These are phyloP conservation scores for Malassezia brasiliensis DNA, from an alignment of 1,284 basidiomycete genomes.

Conservation along the genomic window DNA sequence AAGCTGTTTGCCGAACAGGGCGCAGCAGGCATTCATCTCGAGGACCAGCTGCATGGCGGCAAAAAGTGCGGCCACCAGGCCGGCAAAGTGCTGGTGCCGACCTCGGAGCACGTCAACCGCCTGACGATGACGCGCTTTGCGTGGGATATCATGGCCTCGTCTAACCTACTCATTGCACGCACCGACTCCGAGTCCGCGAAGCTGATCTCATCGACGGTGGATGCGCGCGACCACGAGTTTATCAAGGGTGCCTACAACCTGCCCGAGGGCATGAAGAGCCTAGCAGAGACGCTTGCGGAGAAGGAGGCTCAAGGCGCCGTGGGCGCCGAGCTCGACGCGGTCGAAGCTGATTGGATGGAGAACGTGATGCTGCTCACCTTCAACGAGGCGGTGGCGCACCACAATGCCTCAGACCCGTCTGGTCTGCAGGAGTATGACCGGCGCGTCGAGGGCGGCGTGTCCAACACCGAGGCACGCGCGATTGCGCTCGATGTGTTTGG, in stretches of 20 bases:
- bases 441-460: conserved; percentile 60
- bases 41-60: conserved; percentile 47
- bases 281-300: conserved; percentile 40
- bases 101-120: conserved; percentile 72
- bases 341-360: conserved; percentile 47
- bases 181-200: conserved; percentile 85
- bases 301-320: conserved; percentile 34
- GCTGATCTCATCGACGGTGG: conserved; percentile 73
- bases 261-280: conserved; percentile 28
- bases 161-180: conserved; percentile 77
- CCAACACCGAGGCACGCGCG: conserved; percentile 63
- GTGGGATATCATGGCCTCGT: conserved; percentile 73
- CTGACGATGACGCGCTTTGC: conserved; percentile 75
- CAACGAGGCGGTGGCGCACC: conserved; percentile 60
- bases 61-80: conserved; percentile 73
- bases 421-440: conserved; percentile 53
- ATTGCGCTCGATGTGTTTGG: conserved; percentile 67
- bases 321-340: conserved; percentile 36
- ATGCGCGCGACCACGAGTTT: conserved; percentile 58
- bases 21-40: conserved; percentile 44
- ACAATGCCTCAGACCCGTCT: conserved; percentile 41
- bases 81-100: conserved; percentile 85
- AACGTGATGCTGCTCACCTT: conserved; percentile 58
- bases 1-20: conserved; percentile 51
- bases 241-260: conserved; percentile 45